Evolutionary conservation across 1,284 basidiomycete species (phyloP).

Genomic region (Irpex sp.): DNA sequence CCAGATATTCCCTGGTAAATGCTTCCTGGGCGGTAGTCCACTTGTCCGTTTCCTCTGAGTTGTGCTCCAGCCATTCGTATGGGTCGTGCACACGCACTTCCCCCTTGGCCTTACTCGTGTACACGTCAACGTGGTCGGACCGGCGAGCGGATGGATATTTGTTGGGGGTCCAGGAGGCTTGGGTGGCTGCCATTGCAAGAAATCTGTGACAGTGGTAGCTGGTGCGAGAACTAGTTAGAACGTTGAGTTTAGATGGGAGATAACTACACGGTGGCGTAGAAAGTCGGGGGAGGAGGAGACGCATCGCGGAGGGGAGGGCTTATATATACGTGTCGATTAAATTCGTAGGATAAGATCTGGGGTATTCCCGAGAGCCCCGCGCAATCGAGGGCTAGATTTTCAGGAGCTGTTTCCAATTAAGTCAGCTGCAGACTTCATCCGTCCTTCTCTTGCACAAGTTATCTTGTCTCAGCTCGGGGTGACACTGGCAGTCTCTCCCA

Average conservation of each 20-base stretch:
- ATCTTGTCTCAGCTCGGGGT: not conserved
- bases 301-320: not conserved
- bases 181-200: not conserved
- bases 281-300: not conserved
- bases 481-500: not conserved
- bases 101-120: constrained; percentile 59
- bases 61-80: constrained; percentile 70
- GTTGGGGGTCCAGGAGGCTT: constrained; percentile 36
- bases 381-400: not conserved
- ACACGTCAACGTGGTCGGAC: constrained; percentile 63
- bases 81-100: constrained; percentile 65
- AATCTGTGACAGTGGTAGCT: not conserved
- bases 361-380: not conserved
- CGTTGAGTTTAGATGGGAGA: not conserved
- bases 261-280: not conserved
- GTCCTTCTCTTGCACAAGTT: not conserved
- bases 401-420: not conserved
- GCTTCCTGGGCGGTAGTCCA: constrained; percentile 64
- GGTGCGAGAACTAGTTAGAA: not conserved
- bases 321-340: not conserved
- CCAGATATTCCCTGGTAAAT: constrained; percentile 58
- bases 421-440: not conserved
- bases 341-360: not conserved
- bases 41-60: constrained; percentile 56
- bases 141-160: constrained; percentile 62